These are phyloP conservation scores for Plasmodium inui DNA, from an alignment of 169 alveolate species.

Conservation along the genomic window DNA sequence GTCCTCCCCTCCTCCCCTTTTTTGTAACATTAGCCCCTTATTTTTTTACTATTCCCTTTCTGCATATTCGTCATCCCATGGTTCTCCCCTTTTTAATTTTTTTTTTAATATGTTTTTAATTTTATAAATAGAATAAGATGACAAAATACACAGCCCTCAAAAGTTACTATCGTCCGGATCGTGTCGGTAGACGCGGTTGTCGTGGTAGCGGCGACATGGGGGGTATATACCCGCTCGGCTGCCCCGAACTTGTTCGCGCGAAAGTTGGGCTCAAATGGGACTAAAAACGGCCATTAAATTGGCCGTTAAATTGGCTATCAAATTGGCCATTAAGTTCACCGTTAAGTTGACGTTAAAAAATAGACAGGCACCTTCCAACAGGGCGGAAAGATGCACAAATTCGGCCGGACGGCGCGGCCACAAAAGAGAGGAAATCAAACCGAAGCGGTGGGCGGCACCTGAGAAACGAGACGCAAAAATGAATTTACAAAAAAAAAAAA, in stretches of 20 bases:
- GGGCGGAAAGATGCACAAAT: no score
- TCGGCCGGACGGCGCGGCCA: not conserved
- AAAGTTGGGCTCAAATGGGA: not conserved
- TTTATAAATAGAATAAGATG: constrained; percentile 4
- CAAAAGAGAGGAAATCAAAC: not conserved
- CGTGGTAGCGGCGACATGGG: not conserved
- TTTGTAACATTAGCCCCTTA: not conserved
- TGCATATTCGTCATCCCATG: not conserved
- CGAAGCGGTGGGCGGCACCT: not conserved
- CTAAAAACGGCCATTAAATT: no score
- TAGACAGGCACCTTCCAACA: not conserved
- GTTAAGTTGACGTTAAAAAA: not conserved
- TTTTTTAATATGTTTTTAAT: constrained; percentile 24
- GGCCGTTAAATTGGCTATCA: no score
- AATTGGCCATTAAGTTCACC: not conserved
- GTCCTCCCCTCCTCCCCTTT: not conserved
- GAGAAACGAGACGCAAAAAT: not conserved
- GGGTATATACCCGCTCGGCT: not conserved
- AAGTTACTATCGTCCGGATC: not conserved
- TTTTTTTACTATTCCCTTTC: not conserved
- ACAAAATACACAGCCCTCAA: not conserved
- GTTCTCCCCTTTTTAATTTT: constrained; percentile 14
- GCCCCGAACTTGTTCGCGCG: not conserved
- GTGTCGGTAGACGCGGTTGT: not conserved
- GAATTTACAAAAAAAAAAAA: constrained; percentile 3